These are phyloP conservation scores for Chlorella ohadii DNA, from an alignment of 139 green algal species.

Conservation along the genomic window DNA sequence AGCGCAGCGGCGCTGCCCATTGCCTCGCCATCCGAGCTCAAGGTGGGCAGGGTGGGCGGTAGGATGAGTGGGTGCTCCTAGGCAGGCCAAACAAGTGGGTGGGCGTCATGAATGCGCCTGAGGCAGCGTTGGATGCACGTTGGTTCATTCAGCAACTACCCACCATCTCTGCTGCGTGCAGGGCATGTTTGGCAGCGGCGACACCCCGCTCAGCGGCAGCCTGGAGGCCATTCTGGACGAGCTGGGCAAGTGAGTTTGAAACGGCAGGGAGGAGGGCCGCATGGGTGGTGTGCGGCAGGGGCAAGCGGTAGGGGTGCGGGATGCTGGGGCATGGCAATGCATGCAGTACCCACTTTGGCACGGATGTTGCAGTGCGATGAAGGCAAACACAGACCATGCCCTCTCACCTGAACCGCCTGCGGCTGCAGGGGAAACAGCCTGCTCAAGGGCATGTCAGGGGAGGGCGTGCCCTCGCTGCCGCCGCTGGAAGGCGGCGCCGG, in stretches of 20 bases:
- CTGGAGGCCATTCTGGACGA: constrained; percentile 24
- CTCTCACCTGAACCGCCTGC: not conserved
- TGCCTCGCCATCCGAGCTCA: constrained; percentile 13
- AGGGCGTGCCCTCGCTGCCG: not conserved
- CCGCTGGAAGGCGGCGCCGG: not conserved
- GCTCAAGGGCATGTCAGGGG: constrained; percentile 5
- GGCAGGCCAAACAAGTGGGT: too few relatives aligned
- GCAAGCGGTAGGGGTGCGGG: too few relatives aligned
- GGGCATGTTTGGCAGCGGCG: constrained; percentile 24
- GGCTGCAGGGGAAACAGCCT: constrained; percentile 19
- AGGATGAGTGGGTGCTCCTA: not conserved
- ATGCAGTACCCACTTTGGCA: too few relatives aligned
- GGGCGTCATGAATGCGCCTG: too few relatives aligned
- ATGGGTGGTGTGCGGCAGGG: too few relatives aligned
- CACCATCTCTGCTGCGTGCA: not conserved
- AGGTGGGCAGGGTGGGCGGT: not conserved
- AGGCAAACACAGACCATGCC: not conserved
- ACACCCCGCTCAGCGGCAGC: constrained; percentile 19
- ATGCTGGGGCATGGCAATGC: too few relatives aligned
- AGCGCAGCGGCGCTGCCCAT: not conserved
- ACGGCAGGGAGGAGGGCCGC: too few relatives aligned
- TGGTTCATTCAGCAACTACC: too few relatives aligned
- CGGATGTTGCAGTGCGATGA: too few relatives aligned
- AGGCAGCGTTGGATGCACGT: too few relatives aligned
- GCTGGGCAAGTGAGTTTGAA: constrained; percentile 17